Conservation (phyloP, 176 grass and related monocot species). For the Rhynchospora breviuscula region DNA sequence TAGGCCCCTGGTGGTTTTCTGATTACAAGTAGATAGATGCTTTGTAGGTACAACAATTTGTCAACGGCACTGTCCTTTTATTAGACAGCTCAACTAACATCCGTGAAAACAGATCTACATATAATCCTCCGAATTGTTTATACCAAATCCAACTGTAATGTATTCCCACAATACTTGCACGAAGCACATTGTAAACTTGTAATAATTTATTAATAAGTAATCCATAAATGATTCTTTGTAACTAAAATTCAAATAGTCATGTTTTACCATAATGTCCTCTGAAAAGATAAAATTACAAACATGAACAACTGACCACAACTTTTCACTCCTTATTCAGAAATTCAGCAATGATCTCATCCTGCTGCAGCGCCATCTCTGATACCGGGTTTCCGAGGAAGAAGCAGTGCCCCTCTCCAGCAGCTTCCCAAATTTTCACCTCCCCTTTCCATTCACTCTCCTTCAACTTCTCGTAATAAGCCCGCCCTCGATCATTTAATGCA, state of each 20-base stretch:
- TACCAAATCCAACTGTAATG: too few relatives aligned
- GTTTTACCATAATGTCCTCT: too few relatives aligned
- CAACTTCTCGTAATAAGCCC: slow-evolving; percentile 36
- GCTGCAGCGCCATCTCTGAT: slow-evolving; percentile 24
- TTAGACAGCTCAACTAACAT: neutral
- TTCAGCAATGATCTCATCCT: slow-evolving; percentile 7
- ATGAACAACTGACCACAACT: too few relatives aligned
- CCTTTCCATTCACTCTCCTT: slow-evolving; percentile 44
- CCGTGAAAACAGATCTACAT: too few relatives aligned
- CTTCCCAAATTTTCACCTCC: slow-evolving; percentile 22
- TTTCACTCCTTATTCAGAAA: neutral
- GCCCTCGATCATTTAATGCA: slow-evolving; percentile 31
- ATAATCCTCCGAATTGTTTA: too few relatives aligned
- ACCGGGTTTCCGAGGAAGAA: slow-evolving; percentile 39
- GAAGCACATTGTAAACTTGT: too few relatives aligned
- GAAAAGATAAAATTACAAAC: too few relatives aligned
- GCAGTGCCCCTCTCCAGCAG: slow-evolving; percentile 30
- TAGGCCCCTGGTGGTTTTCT: neutral
- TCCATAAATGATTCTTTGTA: too few relatives aligned
- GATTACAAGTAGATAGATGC: neutral
- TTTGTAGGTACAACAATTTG: neutral
- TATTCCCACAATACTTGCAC: too few relatives aligned
- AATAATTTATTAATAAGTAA: too few relatives aligned
- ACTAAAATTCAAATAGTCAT: too few relatives aligned
- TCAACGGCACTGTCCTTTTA: neutral